phyloP scores from a whole-genome alignment of 2,329 filamentous ascomycete genomes.

The Trichoderma atrobrunneum region DNA sequence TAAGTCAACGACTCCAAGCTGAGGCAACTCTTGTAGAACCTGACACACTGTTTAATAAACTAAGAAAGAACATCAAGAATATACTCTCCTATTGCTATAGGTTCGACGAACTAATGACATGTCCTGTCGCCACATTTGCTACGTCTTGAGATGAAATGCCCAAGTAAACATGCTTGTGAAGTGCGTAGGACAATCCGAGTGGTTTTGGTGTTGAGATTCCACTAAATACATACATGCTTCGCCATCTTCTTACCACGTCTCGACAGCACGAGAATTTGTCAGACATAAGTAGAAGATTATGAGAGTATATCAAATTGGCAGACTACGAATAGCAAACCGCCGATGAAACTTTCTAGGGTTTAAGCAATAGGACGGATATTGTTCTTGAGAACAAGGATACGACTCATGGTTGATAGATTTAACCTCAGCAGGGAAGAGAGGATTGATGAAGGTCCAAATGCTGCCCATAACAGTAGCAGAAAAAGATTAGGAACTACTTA shows the following conservation, averaged over 20 bases:
- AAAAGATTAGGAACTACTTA: background rate
- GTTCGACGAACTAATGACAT: background rate
- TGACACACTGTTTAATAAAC: background rate
- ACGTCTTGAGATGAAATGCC: background rate
- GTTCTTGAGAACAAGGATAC: accelerated
- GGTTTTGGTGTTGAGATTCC: background rate
- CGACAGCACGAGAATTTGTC: background rate
- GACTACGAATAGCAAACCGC: background rate
- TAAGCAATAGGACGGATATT: background rate
- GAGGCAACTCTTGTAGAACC: background rate
- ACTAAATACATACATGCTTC: background rate
- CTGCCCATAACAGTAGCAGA: background rate
- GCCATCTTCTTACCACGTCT: background rate
- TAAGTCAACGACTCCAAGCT: background rate
- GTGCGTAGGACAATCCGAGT: background rate
- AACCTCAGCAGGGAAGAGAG: background rate
- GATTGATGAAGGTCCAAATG: background rate
- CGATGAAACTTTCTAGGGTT: background rate
- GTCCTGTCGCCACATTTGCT: background rate
- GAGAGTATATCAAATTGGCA: background rate
- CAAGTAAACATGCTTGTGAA: background rate
- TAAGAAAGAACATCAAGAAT: background rate
- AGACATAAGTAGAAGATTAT: background rate
- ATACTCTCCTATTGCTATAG: background rate
- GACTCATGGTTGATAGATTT: background rate